Conservation (phyloP, 2,329 filamentous ascomycete genomes). For the Diaporthe aspalathi region DNA sequence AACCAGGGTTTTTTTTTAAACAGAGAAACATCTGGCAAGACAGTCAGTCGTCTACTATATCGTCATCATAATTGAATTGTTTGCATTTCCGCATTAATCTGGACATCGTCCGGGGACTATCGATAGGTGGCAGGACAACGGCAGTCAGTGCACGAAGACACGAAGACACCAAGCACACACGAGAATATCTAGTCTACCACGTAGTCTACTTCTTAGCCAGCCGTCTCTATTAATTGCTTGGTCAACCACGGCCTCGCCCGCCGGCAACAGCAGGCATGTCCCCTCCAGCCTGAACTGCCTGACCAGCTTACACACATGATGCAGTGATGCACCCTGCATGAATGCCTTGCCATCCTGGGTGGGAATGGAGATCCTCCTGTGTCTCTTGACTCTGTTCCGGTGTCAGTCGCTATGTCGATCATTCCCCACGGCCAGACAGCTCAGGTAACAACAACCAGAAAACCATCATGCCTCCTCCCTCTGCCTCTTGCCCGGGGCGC, state of each 20-base stretch:
- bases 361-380: conserved; percentile 1
- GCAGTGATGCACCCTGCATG: neutral
- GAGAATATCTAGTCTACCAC: too few species aligned
- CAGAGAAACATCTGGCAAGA: too few species aligned
- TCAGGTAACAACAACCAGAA: neutral
- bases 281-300: too few species aligned
- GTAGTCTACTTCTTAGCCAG: too few species aligned
- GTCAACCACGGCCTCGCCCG: too few species aligned
- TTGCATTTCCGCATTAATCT: neutral
- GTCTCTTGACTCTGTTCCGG: neutral
- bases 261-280: conserved; percentile 5
- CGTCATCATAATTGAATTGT: neutral
- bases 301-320: neutral
- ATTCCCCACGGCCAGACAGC: neutral
- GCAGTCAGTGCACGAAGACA: too few species aligned
- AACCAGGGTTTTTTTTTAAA: too few species aligned
- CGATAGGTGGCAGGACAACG: conserved; percentile 32
- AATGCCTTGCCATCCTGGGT: neutral
- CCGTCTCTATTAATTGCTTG: neutral
- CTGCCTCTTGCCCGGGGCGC: too few species aligned
- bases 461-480: neutral
- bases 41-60: neutral
- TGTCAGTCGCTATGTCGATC: neutral
- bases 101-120: neutral
- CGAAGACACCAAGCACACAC: too few species aligned